phyloP scores from a whole-genome alignment of 75 land plant species.

The Sequoiadendron giganteum region DNA sequence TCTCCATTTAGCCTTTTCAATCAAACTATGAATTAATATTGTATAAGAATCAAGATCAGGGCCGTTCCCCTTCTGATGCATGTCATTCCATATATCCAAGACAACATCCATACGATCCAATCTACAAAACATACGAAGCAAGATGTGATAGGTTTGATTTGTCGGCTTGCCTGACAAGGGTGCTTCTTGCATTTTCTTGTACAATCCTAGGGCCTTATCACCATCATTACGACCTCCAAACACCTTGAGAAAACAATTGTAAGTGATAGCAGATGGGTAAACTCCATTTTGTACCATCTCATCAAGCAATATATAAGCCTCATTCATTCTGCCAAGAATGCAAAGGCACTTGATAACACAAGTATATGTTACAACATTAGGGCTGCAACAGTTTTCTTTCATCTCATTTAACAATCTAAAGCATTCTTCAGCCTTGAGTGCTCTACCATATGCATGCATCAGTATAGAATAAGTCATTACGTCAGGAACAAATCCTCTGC shows the following conservation, averaged over 20 bases:
- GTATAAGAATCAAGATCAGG: conserved; percentile 76
- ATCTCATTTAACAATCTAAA: conserved; percentile 36
- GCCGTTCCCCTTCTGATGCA: conserved; percentile 41
- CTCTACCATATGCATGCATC: conserved; percentile 64
- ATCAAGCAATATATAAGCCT: conserved; percentile 60
- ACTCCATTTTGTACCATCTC: conserved; percentile 76
- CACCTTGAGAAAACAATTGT: conserved; percentile 79
- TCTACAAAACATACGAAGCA: conserved; percentile 41
- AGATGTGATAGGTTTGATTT: conserved; percentile 54
- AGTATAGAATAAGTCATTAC: conserved; percentile 58
- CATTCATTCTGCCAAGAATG: conserved; percentile 61
- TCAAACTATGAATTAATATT: conserved; percentile 50
- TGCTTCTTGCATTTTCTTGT: conserved; percentile 59
- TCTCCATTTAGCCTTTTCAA: conserved; percentile 60
- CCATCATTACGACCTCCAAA: conserved; percentile 61
- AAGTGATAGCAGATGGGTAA: conserved; percentile 57
- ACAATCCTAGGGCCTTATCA: conserved; percentile 62
- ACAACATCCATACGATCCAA: conserved; percentile 32
- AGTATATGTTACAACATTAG: conserved; percentile 69
- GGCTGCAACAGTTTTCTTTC: conserved; percentile 51
- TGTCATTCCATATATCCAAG: conserved; percentile 50
- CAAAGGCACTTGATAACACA: conserved; percentile 78
- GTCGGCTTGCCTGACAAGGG: conserved; percentile 15
- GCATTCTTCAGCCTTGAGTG: conserved; percentile 48
- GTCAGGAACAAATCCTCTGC: conserved; percentile 61